Evolutionary conservation across 139 green algal genomes (phyloP), one percentile per base, ranked within the genome.

Genomic region (Micractinium sp.): DNA sequence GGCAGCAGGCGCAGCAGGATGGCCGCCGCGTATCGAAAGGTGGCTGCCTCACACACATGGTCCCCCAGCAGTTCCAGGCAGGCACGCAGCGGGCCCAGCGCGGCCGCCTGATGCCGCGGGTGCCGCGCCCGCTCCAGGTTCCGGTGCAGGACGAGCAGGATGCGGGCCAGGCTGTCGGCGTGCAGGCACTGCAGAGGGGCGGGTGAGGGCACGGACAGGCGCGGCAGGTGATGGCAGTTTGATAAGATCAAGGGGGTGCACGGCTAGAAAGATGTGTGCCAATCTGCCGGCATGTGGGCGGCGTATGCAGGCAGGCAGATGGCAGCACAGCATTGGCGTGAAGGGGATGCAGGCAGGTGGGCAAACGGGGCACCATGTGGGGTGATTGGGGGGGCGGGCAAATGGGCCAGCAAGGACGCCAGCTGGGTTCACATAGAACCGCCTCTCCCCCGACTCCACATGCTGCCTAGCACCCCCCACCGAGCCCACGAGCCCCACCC

Each of bases 1-100:
- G 66, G 36, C 69, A 94, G 75, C 74, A 87, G 73, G 78, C 93
- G 92, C 85, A 95, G 89, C 87, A 95, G 85, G 39, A 96, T 92
- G 82, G 81, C 67, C 27, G 86, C 47, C 0, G 87, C 27, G 63
- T 95, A 94, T 36, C 90, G 87, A 9, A 94, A 89, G 13, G 90
- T 86, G 41, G 85, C 81, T 1, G 93, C 85, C 16, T 75, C 41
- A 25, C 67, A 74, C 33, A 92, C 90, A 3, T 69, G 79, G 16
- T 74, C 39, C 2, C 74, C 85, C 79, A 92, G 76, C 75, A 95
- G 86, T 25, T 35, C 71, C 71, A 95, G 69, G 41, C 93, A 33
- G 1, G 90, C 89, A 2, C 85, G 82, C 56, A 96, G 81, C 61
- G 91, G 78, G 15, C 33, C 85, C 23, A 94, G 80, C 31, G 89